These are phyloP conservation scores for Akanthomyces muscarius DNA, from an alignment of 2,329 filamentous ascomycete genomes.

Conservation along the genomic window DNA sequence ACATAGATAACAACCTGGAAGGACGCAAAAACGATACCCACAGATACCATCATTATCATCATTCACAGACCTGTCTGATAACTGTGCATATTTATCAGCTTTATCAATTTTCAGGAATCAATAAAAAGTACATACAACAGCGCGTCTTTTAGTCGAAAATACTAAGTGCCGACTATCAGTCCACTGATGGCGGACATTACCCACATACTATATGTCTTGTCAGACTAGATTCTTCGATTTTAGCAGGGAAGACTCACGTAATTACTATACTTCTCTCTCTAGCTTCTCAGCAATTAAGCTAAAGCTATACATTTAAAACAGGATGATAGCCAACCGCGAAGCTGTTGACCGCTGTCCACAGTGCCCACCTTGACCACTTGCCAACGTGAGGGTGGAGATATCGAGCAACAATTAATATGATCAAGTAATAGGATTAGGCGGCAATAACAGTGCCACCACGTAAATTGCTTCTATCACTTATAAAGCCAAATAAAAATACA, in stretches of 20 bases:
- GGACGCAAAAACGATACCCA: constrained; percentile 37
- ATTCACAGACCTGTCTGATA: constrained; percentile 42
- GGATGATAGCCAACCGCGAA: constrained; percentile 52
- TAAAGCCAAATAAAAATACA: constrained; percentile 44
- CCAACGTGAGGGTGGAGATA: constrained; percentile 40
- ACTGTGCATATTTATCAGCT: constrained; percentile 21
- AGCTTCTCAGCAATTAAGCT: constrained; percentile 45
- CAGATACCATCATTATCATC: constrained; percentile 42
- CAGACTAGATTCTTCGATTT: neutral
- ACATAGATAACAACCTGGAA: constrained; percentile 30
- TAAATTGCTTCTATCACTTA: constrained; percentile 43
- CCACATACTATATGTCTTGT: constrained; percentile 31
- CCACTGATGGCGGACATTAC: constrained; percentile 50
- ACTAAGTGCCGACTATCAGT: constrained; percentile 48
- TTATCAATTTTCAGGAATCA: neutral
- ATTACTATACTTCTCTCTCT: constrained; percentile 47
- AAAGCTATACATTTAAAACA: constrained; percentile 49
- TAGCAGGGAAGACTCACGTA: constrained; percentile 32
- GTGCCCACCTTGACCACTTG: constrained; percentile 45
- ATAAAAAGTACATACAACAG: constrained; percentile 34
- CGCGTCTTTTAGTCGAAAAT: constrained; percentile 40
- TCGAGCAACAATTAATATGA: constrained; percentile 39
- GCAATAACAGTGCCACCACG: constrained; percentile 41
- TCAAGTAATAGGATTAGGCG: constrained; percentile 43
- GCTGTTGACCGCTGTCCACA: constrained; percentile 49